Percentiles rank a stretch among this genome's conserved stretches.
Conservation (phyloP, 1,284 basidiomycete genomes). For the Xerocomus nothofagi region DNA sequence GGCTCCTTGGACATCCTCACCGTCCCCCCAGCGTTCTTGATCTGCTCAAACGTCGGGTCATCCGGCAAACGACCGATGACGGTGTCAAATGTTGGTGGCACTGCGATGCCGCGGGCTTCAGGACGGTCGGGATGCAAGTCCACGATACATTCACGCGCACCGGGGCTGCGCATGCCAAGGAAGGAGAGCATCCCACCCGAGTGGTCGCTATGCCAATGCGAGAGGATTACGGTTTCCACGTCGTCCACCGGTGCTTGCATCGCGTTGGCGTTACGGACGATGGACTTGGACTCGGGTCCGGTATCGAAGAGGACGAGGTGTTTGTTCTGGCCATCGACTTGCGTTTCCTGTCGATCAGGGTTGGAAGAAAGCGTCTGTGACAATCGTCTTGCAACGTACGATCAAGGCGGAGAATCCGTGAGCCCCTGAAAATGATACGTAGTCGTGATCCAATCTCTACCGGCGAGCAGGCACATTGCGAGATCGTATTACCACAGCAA, state of each 20-base stretch:
- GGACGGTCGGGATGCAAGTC: slow-evolving; percentile 80
- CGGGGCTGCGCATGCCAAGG: slow-evolving; percentile 44
- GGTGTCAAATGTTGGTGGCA: slow-evolving; percentile 54
- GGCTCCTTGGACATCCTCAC: slow-evolving; percentile 57
- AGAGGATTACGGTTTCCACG: slow-evolving; percentile 67
- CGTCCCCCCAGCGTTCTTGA: slow-evolving; percentile 53
- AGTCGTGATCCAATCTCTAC: background rate
- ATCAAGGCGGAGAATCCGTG: slow-evolving; percentile 81
- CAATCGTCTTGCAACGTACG: slow-evolving; percentile 40
- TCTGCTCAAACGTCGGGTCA: slow-evolving; percentile 72
- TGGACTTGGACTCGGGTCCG: slow-evolving; percentile 71
- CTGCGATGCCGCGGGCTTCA: slow-evolving; percentile 69
- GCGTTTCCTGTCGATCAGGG: slow-evolving; percentile 48
- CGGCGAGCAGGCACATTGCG: background rate
- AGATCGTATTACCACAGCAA: slow-evolving; percentile 61
- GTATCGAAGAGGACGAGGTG: slow-evolving; percentile 75
- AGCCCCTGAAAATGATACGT: slow-evolving; percentile 49
- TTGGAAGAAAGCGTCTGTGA: background rate
- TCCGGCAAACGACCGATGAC: slow-evolving; percentile 59
- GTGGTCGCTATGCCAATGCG: slow-evolving; percentile 86
- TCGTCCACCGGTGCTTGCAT: slow-evolving; percentile 55
- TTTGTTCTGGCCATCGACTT: slow-evolving; percentile 41
- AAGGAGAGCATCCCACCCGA: slow-evolving; percentile 71
- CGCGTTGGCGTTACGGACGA: slow-evolving; percentile 67
- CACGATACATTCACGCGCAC: slow-evolving; percentile 44